Percentiles rank a stretch among this genome's conserved stretches.
phyloP scores from a whole-genome alignment of 164 flowering plant species.

The Chimonanthus salicifolius region DNA sequence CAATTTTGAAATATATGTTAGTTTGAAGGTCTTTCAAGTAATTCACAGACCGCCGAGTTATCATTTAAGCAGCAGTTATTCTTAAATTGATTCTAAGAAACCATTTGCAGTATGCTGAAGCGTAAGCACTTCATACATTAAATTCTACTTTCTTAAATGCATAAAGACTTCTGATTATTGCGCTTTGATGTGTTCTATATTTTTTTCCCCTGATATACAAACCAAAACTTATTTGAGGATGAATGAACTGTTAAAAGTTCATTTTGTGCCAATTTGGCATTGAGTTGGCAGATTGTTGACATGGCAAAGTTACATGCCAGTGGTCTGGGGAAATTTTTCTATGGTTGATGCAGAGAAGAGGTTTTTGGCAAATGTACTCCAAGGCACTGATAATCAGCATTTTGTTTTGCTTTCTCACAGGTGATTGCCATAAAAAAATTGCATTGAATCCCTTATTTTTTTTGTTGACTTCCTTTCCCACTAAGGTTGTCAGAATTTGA shows the following conservation, averaged over 20 bases:
- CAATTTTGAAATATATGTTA: too few relatives aligned
- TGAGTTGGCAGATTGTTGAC: not conserved
- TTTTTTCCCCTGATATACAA: not conserved
- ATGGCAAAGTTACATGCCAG: constrained; percentile 35
- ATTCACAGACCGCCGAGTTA: too few relatives aligned
- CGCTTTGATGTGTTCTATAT: too few relatives aligned
- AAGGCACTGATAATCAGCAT: constrained; percentile 74
- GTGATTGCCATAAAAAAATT: constrained; percentile 22
- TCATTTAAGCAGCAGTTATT: too few relatives aligned
- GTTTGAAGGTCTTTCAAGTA: too few relatives aligned
- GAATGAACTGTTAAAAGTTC: not conserved
- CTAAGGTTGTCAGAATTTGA: constrained; percentile 6
- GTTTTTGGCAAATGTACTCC: constrained; percentile 70
- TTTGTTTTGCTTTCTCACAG: constrained; percentile 95
- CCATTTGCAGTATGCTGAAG: too few relatives aligned
- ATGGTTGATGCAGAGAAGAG: constrained; percentile 96
- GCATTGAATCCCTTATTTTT: not conserved
- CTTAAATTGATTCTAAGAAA: too few relatives aligned
- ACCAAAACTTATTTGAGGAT: not conserved
- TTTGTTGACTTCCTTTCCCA: not conserved
- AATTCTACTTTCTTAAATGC: too few relatives aligned
- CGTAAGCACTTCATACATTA: too few relatives aligned
- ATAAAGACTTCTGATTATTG: too few relatives aligned
- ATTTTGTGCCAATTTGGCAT: not conserved
- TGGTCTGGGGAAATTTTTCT: constrained; percentile 86